Evolutionary conservation across 1,284 basidiomycete genomes (phyloP).

Genomic region (Apiotrichum porosum): DNA sequence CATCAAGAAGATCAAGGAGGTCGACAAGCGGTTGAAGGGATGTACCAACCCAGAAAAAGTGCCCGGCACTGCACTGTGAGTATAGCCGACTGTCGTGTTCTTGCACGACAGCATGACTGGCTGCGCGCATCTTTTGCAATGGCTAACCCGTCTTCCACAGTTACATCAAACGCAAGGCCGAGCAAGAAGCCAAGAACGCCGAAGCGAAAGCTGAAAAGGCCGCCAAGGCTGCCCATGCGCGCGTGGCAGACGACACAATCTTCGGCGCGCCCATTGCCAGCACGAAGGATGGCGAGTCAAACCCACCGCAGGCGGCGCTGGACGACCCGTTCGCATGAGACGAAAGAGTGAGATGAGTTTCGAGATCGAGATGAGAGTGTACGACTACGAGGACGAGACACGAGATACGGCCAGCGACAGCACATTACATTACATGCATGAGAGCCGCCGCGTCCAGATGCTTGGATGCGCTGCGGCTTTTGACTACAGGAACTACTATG

Average conservation of each 20-base stretch:
- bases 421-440: too few species aligned
- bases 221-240: conserved; percentile 20
- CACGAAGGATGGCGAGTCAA: too few species aligned
- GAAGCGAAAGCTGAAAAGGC: conserved; percentile 37
- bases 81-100: conserved; percentile 9
- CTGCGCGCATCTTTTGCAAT: not conserved
- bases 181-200: conserved; percentile 38
- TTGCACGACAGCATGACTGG: not conserved
- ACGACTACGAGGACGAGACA: too few species aligned
- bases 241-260: conserved; percentile 23
- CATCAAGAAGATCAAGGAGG: conserved; percentile 75
- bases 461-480: too few species aligned
- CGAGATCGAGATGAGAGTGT: not conserved
- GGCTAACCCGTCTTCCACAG: too few species aligned
- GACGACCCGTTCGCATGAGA: conserved; percentile 2
- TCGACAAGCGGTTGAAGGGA: conserved; percentile 73
- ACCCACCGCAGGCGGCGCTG: too few species aligned
- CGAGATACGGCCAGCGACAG: too few species aligned
- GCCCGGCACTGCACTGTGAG: conserved; percentile 67
- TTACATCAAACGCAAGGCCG: conserved; percentile 47
- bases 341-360: too few species aligned
- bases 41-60: conserved; percentile 94
- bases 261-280: conserved; percentile 33
- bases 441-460: too few species aligned
- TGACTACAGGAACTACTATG: too few species aligned